Conservation (phyloP, 345 rosid species). For the Pistacia vera region DNA sequence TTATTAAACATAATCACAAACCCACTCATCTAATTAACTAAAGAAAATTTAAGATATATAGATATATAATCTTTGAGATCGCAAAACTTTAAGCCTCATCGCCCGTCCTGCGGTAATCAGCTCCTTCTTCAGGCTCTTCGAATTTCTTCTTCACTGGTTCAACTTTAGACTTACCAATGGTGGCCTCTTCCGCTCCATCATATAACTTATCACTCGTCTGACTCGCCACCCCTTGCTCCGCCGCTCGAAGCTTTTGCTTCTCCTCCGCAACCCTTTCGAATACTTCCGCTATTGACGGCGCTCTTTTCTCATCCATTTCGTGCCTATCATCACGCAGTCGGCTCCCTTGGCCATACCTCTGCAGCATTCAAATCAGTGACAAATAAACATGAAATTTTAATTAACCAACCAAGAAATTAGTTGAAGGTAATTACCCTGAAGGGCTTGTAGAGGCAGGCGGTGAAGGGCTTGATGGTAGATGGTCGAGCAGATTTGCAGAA, state of each 20-base stretch:
- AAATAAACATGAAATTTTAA: background rate
- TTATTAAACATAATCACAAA: too few species aligned
- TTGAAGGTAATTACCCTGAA: background rate
- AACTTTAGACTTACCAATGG: slow-evolving; percentile 20
- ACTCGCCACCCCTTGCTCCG: slow-evolving; percentile 29
- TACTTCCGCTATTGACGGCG: slow-evolving; percentile 51
- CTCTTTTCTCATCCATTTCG: slow-evolving; percentile 34
- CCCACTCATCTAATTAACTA: too few species aligned
- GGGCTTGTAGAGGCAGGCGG: slow-evolving; percentile 2
- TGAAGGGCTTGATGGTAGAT: slow-evolving; percentile 6
- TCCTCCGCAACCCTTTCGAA: slow-evolving; percentile 18
- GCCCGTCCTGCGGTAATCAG: slow-evolving; percentile 19
- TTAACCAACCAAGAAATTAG: background rate
- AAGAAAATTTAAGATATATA: too few species aligned
- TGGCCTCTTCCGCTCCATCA: slow-evolving; percentile 33
- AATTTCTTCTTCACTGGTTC: slow-evolving; percentile 28
- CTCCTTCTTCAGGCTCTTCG: slow-evolving; percentile 24
- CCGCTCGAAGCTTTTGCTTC: slow-evolving; percentile 4
- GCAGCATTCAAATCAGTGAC: background rate
- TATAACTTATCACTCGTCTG: slow-evolving; percentile 38
- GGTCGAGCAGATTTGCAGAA: background rate
- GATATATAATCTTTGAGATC: too few species aligned
- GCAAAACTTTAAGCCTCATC: background rate
- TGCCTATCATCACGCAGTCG: background rate
- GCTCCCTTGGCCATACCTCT: slow-evolving; percentile 32